Evolutionary conservation across 2,329 filamentous ascomycete genomes (phyloP), one percentile per base, ranked within the genome.

Genomic region (Myotisia sp.): DNA sequence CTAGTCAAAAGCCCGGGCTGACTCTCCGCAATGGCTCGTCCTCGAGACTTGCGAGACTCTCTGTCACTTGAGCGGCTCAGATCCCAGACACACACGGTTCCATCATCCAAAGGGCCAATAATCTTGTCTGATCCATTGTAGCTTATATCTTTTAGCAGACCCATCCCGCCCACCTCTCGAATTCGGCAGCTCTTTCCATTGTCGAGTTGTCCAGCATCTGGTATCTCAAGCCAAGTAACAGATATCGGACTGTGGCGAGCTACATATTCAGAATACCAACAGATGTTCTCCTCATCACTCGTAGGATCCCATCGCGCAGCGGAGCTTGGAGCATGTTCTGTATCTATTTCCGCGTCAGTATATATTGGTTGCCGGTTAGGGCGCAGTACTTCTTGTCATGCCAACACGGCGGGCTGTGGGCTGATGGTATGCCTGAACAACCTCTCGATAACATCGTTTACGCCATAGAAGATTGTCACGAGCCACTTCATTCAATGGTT

Each of bases 191-290:
- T 50, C 23, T 44, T 43, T 3, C 40, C 41, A 9, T 47, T 62
- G 29, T 55, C 62, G 33, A 55, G 46, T 10, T 56, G 52, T 38
- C 18, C 48, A 10, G 12, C 16, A 7, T 45, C 19, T 38, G 78
- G 75, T 36, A 71, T 66, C 49, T 85, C 70, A 26, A 92, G 64
- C 86, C 86, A 94, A 46, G 70, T 77, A 34, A 84, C 63, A 9
- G 67, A 68, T n/a, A 84, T 66, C 0, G 77, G 75, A 1, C 74
- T 84, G 55, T 86, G 70, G 21, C 86, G 70, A 34, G 86, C 82
- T 42, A 92, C 78, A 50, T 85, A 93, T 55, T 94, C 86, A 36
- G 80, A 71, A 53, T 92, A 93, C 79, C 84, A 94, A 31, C 80
- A 74, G 13, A 86, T 66, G 26, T 64, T 64, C 56, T 94, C 85